Evolutionary conservation across 108 stramenopile genomes (phyloP), one percentile per base, ranked within the genome.

Genomic region (Nitzschia sp.): DNA sequence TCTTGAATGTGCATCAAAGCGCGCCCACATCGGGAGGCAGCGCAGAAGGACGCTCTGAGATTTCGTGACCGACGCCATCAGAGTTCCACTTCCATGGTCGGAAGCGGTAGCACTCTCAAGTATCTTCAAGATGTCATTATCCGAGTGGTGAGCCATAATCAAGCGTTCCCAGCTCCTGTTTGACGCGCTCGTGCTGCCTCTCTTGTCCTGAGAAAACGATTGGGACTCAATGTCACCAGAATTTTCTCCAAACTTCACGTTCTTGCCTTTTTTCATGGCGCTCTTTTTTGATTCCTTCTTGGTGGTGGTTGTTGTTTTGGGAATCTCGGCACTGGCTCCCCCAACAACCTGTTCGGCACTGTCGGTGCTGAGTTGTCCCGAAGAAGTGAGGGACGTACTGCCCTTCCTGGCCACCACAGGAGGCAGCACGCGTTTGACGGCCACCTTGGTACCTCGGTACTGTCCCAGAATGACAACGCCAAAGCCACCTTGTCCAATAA

Each of bases 371-470:
- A 4, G 4, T 16, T n/a, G 16, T 21, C 13, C 38, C 13, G 9
- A 6, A 6, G 38, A 41, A 9, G 48, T 21, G 17, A 50, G 19
- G 4, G 21, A 21, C 48, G 19, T 5, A 21, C 48, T 50, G 21
- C 19, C 17, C 21, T 22, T 50, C 17, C 4, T 19, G 9, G 13
- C 48, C 21, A n/a, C 19, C 4, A n/a, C 48, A 46, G 66, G 30
- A 74, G 77, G 77, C 15, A 78, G 66, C 1, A 78, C 77, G 19
- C 77, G 77, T 45, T 78, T 78, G 1, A 72, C 65, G 3, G 77
- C 77, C 13, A 78, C 77, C 4, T 72, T 26, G 2, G 79, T 80
- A 16, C 80, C 80, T 23, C 80, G 80, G 34, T 81, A 81, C 25
- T 77, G 64, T 1, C 54, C 80, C 1, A 68, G 67, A 36, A 81